Evolutionary conservation across 148 eudicot genomes (phyloP).

Genomic region (Gaultheria prostrata): DNA sequence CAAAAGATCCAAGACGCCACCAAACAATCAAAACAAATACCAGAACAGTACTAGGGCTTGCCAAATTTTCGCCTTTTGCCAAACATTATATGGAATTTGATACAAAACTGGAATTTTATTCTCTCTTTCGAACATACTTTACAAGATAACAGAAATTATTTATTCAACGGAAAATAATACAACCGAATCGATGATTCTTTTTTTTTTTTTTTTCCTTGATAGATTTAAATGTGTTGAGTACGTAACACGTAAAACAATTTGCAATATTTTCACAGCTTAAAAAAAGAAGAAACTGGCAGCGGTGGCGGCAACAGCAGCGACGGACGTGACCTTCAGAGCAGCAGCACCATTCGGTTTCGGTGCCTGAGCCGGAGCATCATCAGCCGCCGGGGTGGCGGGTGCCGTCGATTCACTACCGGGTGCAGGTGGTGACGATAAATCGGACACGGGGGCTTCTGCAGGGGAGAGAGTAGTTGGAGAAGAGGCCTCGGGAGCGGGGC

Average conservation of each 20-base stretch:
- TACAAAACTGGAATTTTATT: not conserved
- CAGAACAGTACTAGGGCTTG: not conserved
- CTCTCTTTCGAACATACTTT: not conserved
- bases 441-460: constrained; percentile 9
- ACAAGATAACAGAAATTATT: not conserved
- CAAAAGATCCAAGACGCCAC: too few species aligned
- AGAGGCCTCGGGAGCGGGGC: not conserved
- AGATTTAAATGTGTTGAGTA: not conserved
- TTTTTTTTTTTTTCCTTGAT: not conserved
- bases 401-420: constrained; percentile 23
- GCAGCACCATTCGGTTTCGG: constrained; percentile 9
- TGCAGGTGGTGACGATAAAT: constrained; percentile 25
- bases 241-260: not conserved
- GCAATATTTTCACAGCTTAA: not conserved
- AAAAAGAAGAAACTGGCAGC: constrained; percentile 2
- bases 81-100: not conserved
- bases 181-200: not conserved
- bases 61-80: not conserved
- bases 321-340: constrained; percentile 2
- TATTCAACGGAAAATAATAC: not conserved
- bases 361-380: constrained; percentile 13
- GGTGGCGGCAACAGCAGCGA: not conserved
- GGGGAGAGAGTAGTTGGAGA: not conserved
- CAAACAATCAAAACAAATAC: too few species aligned
- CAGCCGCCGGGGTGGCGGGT: constrained; percentile 1